These are phyloP conservation scores for Kodamaea ohmeri DNA, from an alignment of 1,139 yeast species.

Conservation along the genomic window DNA sequence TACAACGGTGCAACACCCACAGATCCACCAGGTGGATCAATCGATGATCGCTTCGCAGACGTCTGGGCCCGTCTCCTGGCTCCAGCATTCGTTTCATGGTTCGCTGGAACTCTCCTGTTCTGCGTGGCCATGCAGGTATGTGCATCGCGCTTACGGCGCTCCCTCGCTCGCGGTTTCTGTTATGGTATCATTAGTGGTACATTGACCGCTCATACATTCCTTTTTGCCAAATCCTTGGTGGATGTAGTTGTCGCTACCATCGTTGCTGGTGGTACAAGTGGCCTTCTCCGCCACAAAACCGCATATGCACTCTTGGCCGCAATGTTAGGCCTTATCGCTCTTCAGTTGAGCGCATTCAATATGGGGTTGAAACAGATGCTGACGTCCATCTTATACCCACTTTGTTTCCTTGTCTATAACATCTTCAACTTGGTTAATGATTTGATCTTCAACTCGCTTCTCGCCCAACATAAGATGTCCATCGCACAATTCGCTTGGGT, in stretches of 20 bases:
- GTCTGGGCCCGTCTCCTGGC: conserved; percentile 27
- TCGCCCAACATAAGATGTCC: conserved; percentile 29
- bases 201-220: conserved; percentile 79
- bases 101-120: conserved; percentile 32
- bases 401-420: conserved; percentile 83
- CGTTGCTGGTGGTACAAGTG: conserved; percentile 21
- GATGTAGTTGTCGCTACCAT: conserved; percentile 59
- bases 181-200: conserved; percentile 76
- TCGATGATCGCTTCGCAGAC: conserved; percentile 26
- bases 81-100: conserved; percentile 38
- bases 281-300: conserved; percentile 18
- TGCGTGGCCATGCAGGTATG: conserved; percentile 24
- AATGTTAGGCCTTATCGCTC: conserved; percentile 67
- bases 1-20: conserved; percentile 50
- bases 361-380: conserved; percentile 69
- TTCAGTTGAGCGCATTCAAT: conserved; percentile 72
- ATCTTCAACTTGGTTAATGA: conserved; percentile 73
- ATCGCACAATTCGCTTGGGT: conserved; percentile 41
- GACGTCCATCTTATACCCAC: conserved; percentile 78
- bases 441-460: conserved; percentile 56
- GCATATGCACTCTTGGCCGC: conserved; percentile 53
- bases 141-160: conserved; percentile 1
- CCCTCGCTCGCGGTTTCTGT: conserved; percentile 46
- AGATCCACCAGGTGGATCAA: conserved; percentile 24
- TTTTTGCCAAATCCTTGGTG: conserved; percentile 80